These are phyloP conservation scores for Pilaira anomala DNA, from an alignment of 192 early-diverging fungal genomes.

Conservation along the genomic window DNA sequence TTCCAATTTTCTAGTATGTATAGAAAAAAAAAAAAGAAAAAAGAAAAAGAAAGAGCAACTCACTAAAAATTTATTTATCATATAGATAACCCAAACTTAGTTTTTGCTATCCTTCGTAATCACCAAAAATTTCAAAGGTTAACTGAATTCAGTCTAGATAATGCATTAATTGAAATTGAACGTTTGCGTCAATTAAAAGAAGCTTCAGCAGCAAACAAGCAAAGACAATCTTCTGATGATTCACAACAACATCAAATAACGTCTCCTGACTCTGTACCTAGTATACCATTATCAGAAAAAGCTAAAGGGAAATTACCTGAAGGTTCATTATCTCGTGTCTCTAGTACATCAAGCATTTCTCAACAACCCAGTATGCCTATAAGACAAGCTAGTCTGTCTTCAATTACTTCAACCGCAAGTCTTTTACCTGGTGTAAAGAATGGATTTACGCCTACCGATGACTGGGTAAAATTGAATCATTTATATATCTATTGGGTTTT, in stretches of 20 bases:
- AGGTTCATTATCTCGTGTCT: neutral
- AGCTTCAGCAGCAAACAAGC: neutral
- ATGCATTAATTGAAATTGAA: slow-evolving; percentile 58
- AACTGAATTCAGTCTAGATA: slow-evolving; percentile 61
- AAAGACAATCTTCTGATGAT: neutral
- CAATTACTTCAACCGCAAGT: neutral
- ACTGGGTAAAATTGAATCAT: slow-evolving; percentile 33
- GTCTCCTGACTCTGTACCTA: too few relatives aligned
- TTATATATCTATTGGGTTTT: neutral
- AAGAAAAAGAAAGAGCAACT: neutral
- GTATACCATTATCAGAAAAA: slow-evolving; percentile 10
- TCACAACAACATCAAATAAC: neutral
- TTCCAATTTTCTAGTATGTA: slow-evolving; percentile 71
- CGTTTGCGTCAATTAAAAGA: slow-evolving; percentile 35
- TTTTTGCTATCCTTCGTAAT: slow-evolving; percentile 77
- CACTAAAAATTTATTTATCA: neutral
- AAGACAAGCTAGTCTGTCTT: slow-evolving; percentile 2
- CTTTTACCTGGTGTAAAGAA: slow-evolving; percentile 10
- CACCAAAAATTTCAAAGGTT: slow-evolving; percentile 71
- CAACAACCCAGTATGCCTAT: neutral
- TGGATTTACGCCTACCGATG: slow-evolving; percentile 14
- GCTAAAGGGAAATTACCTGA: slow-evolving; percentile 17
- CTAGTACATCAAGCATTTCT: neutral
- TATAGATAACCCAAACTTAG: slow-evolving; percentile 71
- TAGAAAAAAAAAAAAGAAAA: neutral